Percentiles rank a stretch among this genome's conserved stretches.
Conservation (phyloP, 176 grass and related monocot species). For the Elymus sibiricus region DNA sequence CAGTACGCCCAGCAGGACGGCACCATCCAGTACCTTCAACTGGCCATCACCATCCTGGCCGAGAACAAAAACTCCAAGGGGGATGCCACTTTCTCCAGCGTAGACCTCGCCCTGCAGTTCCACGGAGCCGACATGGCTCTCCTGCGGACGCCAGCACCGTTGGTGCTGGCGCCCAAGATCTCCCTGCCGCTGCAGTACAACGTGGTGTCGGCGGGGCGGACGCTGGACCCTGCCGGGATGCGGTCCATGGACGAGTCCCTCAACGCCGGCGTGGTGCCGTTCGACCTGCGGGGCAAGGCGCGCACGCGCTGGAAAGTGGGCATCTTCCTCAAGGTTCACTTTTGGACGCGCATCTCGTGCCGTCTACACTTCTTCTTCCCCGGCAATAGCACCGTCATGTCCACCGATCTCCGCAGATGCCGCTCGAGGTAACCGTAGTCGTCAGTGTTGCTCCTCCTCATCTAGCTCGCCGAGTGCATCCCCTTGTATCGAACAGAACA, state of each 20-base stretch:
- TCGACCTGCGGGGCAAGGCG: slow-evolving; percentile 47
- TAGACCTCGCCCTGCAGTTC: slow-evolving; percentile 34
- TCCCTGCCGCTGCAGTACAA: slow-evolving; percentile 38
- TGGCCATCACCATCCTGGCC: slow-evolving; percentile 32
- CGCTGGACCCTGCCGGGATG: slow-evolving; percentile 35
- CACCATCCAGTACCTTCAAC: slow-evolving; percentile 29
- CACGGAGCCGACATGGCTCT: slow-evolving; percentile 37
- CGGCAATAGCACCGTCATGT: slow-evolving; percentile 39
- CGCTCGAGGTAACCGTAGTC: background rate
- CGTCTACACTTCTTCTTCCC: slow-evolving; percentile 43
- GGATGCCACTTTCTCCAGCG: slow-evolving; percentile 36
- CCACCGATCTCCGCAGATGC: slow-evolving; percentile 22
- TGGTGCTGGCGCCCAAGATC: slow-evolving; percentile 41
- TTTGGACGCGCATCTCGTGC: slow-evolving; percentile 45
- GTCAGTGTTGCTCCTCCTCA: no score
- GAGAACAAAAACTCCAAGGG: slow-evolving; percentile 55
- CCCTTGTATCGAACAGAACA: no score
- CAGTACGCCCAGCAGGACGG: slow-evolving; percentile 32
- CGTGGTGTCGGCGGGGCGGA: background rate
- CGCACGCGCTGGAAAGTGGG: slow-evolving; percentile 56
- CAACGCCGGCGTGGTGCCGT: slow-evolving; percentile 42
- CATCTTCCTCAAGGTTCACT: slow-evolving; percentile 37
- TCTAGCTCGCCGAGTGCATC: no score
- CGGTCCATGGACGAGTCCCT: slow-evolving; percentile 35
- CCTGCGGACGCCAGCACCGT: slow-evolving; percentile 27